phyloP scores from a whole-genome alignment of 306 rosid species.

The Malus orientalis region DNA sequence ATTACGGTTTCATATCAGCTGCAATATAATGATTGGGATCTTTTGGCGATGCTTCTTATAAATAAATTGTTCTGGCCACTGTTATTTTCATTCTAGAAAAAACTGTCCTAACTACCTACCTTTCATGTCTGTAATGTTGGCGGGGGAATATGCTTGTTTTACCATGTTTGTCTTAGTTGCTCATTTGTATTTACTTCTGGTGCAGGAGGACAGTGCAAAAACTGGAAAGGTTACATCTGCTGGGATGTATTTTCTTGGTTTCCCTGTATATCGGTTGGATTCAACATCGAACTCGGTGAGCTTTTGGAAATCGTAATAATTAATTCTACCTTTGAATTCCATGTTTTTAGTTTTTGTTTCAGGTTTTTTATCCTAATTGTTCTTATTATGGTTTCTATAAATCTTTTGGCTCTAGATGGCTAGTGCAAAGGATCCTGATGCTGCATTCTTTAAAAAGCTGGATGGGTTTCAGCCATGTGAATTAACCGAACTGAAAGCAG shows the following conservation, averaged over 20 bases:
- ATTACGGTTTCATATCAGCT: not conserved
- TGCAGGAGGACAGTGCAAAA: constrained; percentile 87
- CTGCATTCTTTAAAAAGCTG: constrained; percentile 80
- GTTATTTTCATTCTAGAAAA: not conserved
- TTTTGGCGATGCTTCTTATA: not conserved
- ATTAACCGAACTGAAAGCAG: constrained; percentile 83
- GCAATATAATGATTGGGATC: not conserved
- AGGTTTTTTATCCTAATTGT: not conserved
- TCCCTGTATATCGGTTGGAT: constrained; percentile 91
- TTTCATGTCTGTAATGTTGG: not conserved
- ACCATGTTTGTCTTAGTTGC: constrained; percentile 8
- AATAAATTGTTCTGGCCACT: not conserved
- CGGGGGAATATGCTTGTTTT: constrained; percentile 1
- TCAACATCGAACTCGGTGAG: constrained; percentile 78
- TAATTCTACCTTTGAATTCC: not conserved
- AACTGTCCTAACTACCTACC: not conserved
- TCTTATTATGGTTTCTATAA: constrained; percentile 16
- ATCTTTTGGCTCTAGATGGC: constrained; percentile 45
- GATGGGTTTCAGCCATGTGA: constrained; percentile 98
- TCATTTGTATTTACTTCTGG: constrained; percentile 10
- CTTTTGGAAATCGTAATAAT: constrained; percentile 6
- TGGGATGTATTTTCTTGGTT: constrained; percentile 98
- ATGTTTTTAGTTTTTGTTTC: not conserved
- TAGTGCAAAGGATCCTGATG: constrained; percentile 93
- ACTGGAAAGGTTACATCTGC: constrained; percentile 85